Evolutionary conservation across 805 yeast genomes (phyloP).

Genomic region (Sugiyamaella lignohabitans): DNA sequence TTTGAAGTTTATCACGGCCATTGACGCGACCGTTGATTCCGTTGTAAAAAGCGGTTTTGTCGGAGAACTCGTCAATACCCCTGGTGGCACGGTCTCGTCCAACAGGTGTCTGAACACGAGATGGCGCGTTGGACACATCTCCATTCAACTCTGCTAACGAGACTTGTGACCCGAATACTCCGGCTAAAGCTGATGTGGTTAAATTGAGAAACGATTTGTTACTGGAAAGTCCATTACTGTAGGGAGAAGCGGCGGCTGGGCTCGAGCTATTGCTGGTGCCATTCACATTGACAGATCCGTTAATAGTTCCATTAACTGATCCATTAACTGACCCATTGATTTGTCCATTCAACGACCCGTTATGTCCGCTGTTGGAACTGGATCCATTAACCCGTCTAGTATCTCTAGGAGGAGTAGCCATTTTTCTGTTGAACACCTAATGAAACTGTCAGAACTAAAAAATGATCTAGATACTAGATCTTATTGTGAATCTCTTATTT

Average conservation of each 20-base stretch:
- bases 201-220: conserved; percentile 22
- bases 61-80: not conserved
- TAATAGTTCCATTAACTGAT: not conserved
- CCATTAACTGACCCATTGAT: too few relatives aligned
- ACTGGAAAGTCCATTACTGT: not conserved
- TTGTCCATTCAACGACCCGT: too few relatives aligned
- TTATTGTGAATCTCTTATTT: too few relatives aligned
- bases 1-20: not conserved
- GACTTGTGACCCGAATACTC: conserved; percentile 35
- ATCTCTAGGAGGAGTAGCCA: too few relatives aligned
- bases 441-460: too few relatives aligned
- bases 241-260: too few relatives aligned
- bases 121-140: conserved; percentile 15
- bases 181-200: conserved; percentile 30
- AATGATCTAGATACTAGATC: too few relatives aligned
- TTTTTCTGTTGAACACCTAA: too few relatives aligned
- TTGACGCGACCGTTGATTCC: not conserved
- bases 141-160: conserved; percentile 34
- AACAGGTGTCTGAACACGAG: conserved; percentile 7
- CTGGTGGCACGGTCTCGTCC: not conserved
- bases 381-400: too few relatives aligned
- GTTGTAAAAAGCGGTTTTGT: not conserved
- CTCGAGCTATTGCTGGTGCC: too few relatives aligned
- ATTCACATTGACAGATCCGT: too few relatives aligned
- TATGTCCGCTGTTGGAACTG: too few relatives aligned